Base-by-base conservation (phyloP, 352 stramenopile genomes). In the Pythium scleroteichum region DNA sequence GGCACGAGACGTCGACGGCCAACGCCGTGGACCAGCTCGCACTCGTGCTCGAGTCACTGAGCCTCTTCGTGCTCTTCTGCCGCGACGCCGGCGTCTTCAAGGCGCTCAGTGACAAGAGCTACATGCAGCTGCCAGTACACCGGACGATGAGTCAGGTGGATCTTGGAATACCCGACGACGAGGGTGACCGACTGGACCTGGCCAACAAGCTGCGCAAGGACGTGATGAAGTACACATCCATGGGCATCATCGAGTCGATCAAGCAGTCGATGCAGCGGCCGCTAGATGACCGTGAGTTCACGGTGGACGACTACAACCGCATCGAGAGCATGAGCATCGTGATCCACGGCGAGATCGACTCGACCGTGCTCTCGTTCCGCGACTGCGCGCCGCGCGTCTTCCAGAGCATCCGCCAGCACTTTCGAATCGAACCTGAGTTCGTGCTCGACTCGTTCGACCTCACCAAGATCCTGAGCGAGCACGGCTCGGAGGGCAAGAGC, bases 201-300 rank as follows among this genome's bases (percentile, higher is more conserved):
- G 87, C 83, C 4, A 91, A 88, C 61, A 85, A 91, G 35, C 68
- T 95, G 32, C 82, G 85, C 23, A 88, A 87, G 73, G 80, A 87
- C 62, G 74, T 95, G 56, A 93, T 95, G 85, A 84, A 84, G 64
- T 95, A 95, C 64, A 95, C 87, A 68, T 91, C 81, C 13, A 81
- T 88, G 69, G 85, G 83, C 3, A 93, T 95, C 47, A 83, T 87
- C 60, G 71, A 85, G 62, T 90, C 78, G 3, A 90, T 86, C 55
- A 71, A 82, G 35, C 71, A 81, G 53, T 75, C 76, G 17, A 75
- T 86, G 19, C 38, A 71, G 10, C 59, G 32, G 1, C 70, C 73
- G 22, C 66, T 72, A 16, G 68, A 76, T 13, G 60, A 71, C 14
- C 16, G 41, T 12, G 74, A 83, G 32, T 75, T 82, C 41, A 49